Evolutionary conservation across 2,329 filamentous ascomycete genomes (phyloP).

Genomic region (Rhexocercosporidium sp.): DNA sequence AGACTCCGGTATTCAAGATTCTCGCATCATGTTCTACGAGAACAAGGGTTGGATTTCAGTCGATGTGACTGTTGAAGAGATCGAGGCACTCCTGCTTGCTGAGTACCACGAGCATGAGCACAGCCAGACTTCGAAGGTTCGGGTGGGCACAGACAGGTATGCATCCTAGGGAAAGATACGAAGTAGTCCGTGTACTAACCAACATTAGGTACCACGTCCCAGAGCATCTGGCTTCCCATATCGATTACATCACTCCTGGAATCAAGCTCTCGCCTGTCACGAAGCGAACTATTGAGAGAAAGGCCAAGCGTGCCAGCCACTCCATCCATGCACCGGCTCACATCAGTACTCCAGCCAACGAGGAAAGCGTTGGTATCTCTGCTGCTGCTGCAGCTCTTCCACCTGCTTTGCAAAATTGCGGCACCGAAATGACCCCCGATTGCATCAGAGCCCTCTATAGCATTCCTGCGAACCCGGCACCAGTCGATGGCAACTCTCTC

Average conservation of each 20-base stretch:
- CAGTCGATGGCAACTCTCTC: slow-evolving; percentile 25
- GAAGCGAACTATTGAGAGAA: slow-evolving; percentile 41
- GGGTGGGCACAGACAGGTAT: slow-evolving; percentile 57
- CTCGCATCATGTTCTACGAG: slow-evolving; percentile 49
- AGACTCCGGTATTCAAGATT: slow-evolving; percentile 53
- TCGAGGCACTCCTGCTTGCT: slow-evolving; percentile 57
- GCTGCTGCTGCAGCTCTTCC: slow-evolving; percentile 19
- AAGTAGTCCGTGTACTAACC: too few species aligned
- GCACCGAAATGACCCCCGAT: slow-evolving; percentile 40
- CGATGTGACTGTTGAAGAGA: slow-evolving; percentile 53
- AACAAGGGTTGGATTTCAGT: slow-evolving; percentile 63
- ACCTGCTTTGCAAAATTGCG: slow-evolving; percentile 34
- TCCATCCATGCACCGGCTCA: slow-evolving; percentile 18
- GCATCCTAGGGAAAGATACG: too few species aligned
- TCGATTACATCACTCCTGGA: slow-evolving; percentile 64
- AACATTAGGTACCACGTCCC: slow-evolving; percentile 51
- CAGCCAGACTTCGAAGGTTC: slow-evolving; percentile 52
- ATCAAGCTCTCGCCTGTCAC: slow-evolving; percentile 55
- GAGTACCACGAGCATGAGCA: slow-evolving; percentile 58
- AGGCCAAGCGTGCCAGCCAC: slow-evolving; percentile 23
- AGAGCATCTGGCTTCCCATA: slow-evolving; percentile 57
- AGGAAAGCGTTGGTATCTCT: not conserved
- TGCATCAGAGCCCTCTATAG: slow-evolving; percentile 44
- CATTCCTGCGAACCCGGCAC: slow-evolving; percentile 47
- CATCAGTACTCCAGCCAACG: slow-evolving; percentile 1